Base-by-base conservation (phyloP, 768 basidiomycete genomes). In the Lactarius tabidus region DNA sequence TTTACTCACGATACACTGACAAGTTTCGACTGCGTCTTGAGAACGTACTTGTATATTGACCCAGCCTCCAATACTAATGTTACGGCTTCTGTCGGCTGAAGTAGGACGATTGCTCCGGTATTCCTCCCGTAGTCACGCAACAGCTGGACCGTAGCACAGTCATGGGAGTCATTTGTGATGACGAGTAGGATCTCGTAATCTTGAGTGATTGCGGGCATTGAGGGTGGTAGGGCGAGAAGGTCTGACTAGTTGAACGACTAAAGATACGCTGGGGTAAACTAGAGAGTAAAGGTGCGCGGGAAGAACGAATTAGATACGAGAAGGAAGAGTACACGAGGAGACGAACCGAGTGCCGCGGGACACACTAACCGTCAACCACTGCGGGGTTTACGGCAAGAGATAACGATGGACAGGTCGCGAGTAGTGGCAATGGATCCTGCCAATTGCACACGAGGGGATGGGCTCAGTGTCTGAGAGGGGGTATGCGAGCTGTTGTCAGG, bases 11-110 rank as follows among this genome's bases (percentile, higher is more conserved):
- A 87, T 75, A 90, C 82, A 72, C 86, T 85, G 64, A 82, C 85
- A 33, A 89, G 87, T 71, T 84, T 85, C 57, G 83, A 81, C 68
- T 80, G 82, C 66, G 80, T 80, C 74, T 88, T 89, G 64, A 90
- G 76, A 39, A 85, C 86, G 73, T 90, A 89, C 71, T 82, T 82
- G 77, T 90, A 90, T 43, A 84, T 76, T 26, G 82, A 81, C 7
- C 88, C 88, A 23, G 88, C 86, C 70, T 88, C 86, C 67, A 90
- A 80, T 65, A 90, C 80, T 64, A 89, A 79, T 36, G 85, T 85
- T 62, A 90, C 77, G 51, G 80, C 82, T 72, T 90, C 87, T 56
- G 82, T 79, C 5, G 87, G 87, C 64, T 82, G 79, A 45, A 90
- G 77, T 31, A 88, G 72, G 54, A 87, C 79, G 65, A 83, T 79